Conservation (phyloP, 495 filamentous ascomycete species). For the Achaetomiella virescens region DNA sequence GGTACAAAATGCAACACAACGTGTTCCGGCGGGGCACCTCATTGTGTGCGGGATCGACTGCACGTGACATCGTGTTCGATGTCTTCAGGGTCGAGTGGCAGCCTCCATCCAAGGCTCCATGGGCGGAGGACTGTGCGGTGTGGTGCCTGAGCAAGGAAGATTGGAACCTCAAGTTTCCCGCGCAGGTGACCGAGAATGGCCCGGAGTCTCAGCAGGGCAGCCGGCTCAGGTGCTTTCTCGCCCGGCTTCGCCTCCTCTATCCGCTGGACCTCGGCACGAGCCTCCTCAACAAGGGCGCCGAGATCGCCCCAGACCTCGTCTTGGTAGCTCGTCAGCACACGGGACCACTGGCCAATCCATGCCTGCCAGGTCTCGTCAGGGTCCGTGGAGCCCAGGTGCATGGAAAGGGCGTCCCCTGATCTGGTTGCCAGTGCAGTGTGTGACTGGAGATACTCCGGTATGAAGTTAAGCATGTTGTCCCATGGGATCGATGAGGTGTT, state of each 20-base stretch:
- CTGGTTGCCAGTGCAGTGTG: conserved; percentile 4
- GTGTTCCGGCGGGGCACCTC: not conserved
- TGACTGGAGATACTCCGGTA: conserved; percentile 28
- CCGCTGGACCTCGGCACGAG: conserved; percentile 49
- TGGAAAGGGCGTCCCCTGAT: not conserved
- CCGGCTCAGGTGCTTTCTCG: conserved; percentile 23
- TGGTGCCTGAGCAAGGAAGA: not conserved
- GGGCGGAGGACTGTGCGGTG: not conserved
- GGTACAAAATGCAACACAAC: conserved; percentile 15
- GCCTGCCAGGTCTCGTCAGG: conserved; percentile 37
- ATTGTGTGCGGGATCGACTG: not conserved
- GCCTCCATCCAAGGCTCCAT: not conserved
- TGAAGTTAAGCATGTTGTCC: conserved; percentile 40
- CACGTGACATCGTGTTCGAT: conserved; percentile 1
- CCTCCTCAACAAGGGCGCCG: conserved; percentile 53
- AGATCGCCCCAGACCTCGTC: conserved; percentile 78
- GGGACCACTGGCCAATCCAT: conserved; percentile 53
- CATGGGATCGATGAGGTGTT: conserved; percentile 21
- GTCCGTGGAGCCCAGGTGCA: conserved; percentile 31
- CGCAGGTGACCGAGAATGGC: conserved; percentile 32
- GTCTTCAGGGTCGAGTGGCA: not conserved
- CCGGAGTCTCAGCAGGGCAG: conserved; percentile 24
- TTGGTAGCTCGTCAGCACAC: conserved; percentile 58
- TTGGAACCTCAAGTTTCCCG: not conserved
- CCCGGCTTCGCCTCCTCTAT: conserved; percentile 20